A percentile compares a stretch with the other conserved stretches of the same genome.
These are phyloP conservation scores for Xylariaceae sp. DNA, from an alignment of 2,329 filamentous ascomycete genomes.

Conservation along the genomic window DNA sequence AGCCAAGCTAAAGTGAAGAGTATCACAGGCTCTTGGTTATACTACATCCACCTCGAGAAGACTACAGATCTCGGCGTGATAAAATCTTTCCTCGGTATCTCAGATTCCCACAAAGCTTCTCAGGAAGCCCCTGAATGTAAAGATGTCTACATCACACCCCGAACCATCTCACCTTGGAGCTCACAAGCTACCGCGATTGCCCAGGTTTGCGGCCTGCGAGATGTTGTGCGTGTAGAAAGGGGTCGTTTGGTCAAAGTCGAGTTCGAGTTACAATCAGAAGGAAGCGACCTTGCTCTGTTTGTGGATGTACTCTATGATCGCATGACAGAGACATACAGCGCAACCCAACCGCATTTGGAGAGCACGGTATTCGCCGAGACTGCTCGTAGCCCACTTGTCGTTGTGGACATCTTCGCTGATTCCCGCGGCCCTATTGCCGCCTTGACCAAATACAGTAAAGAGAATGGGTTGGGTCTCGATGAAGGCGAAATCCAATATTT, in stretches of 20 bases:
- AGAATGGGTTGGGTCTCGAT: slow-evolving; percentile 86
- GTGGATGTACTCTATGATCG: slow-evolving; percentile 84
- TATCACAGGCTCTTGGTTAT: slow-evolving; percentile 64
- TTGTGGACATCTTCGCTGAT: slow-evolving; percentile 75
- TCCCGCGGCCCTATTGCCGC: slow-evolving; percentile 71
- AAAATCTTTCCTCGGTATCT: slow-evolving; percentile 39
- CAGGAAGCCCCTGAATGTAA: slow-evolving; percentile 47
- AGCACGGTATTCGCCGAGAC: slow-evolving; percentile 77
- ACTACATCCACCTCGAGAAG: slow-evolving; percentile 69
- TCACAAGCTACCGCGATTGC: slow-evolving; percentile 85
- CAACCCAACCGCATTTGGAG: slow-evolving; percentile 70
- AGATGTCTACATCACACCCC: slow-evolving; percentile 77
- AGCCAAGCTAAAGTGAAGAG: slow-evolving; percentile 52
- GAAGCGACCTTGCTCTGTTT: slow-evolving; percentile 57
- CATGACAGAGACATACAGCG: slow-evolving; percentile 87
- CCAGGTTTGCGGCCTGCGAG: slow-evolving; percentile 83
- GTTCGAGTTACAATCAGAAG: slow-evolving; percentile 59
- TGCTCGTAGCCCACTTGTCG: slow-evolving; percentile 67
- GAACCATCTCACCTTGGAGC: slow-evolving; percentile 95
- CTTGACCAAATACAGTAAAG: slow-evolving; percentile 82
- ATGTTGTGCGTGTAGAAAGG: slow-evolving; percentile 75
- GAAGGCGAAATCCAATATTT: slow-evolving; percentile 91
- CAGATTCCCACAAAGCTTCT: slow-evolving; percentile 42
- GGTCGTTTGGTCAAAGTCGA: slow-evolving; percentile 78
- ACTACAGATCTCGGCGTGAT: slow-evolving; percentile 46